Evolutionary conservation across 352 stramenopile genomes (phyloP).

Genomic region (Pythium pyrilobum): DNA sequence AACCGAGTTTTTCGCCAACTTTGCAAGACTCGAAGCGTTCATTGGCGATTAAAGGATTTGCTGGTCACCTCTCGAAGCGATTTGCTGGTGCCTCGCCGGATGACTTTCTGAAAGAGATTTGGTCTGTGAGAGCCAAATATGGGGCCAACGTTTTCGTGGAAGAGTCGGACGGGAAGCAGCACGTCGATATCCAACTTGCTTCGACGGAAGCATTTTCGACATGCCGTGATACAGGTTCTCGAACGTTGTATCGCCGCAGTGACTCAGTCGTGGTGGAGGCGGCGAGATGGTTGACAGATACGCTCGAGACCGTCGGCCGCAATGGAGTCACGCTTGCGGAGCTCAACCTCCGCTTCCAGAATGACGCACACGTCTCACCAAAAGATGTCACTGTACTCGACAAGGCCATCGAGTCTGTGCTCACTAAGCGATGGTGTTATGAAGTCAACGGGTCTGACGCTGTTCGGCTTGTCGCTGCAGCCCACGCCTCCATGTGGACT

Average conservation of each 20-base stretch:
- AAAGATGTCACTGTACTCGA: constrained; percentile 10
- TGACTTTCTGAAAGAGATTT: constrained; percentile 73
- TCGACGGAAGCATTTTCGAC: constrained; percentile 18
- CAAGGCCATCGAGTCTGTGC: constrained; percentile 26
- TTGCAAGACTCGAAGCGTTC: constrained; percentile 26
- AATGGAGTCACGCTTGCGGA: constrained; percentile 10
- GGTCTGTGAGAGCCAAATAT: constrained; percentile 57
- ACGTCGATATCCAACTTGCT: background rate
- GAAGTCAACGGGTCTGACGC: constrained; percentile 63
- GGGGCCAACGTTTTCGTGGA: background rate
- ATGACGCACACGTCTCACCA: background rate
- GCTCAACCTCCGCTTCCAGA: constrained; percentile 1
- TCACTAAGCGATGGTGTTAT: constrained; percentile 35
- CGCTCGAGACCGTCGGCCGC: constrained; percentile 2
- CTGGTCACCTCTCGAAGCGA: constrained; percentile 48
- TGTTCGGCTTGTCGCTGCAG: constrained; percentile 42
- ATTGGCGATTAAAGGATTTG: constrained; percentile 60
- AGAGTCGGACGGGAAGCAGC: background rate
- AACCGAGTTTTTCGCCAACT: constrained; percentile 4
- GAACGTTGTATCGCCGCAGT: background rate
- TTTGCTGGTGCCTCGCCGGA: constrained; percentile 46
- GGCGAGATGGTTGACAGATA: background rate
- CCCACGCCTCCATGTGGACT: constrained; percentile 49
- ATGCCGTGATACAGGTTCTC: background rate
- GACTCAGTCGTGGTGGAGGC: background rate